Base-by-base conservation (phyloP, 2,329 filamentous ascomycete genomes). In the Aciculosporium take region DNA sequence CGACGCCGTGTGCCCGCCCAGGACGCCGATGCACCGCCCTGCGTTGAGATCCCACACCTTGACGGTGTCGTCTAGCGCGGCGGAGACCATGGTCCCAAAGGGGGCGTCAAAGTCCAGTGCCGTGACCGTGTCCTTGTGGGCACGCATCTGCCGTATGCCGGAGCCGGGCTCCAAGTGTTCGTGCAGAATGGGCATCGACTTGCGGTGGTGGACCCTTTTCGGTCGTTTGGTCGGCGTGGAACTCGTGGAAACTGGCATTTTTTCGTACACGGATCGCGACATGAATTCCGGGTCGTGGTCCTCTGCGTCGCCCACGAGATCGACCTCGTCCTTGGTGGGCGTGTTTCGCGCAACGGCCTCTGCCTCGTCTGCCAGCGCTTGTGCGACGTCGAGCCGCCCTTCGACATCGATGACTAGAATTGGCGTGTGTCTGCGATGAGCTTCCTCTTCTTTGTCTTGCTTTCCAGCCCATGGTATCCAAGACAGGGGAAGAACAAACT, bases 201-300 rank as follows among this genome's bases (percentile, higher is more conserved):
- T 86, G 46, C 81, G 74, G 42, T 81, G 72, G 46, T 73, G 71
- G 30, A 71, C 74, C 50, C 69, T 70, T 51, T 68, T 70, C 13
- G 62, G 49, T 54, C 68, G 71, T 37, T 57, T 55, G 7, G 69
- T 57, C 1, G 72, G 66, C 2, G 71, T 68, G 51, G 62, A 69
- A 18, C 59, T 58, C 23, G 64, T 56, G 8, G 73, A 66, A 8
- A 65, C 63, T 1, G 88, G 85, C 7, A 98, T 66, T 62, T 95
- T 95, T 51, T 93, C 84, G 59, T 96, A 98, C 51, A 98, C 85
- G 10, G 88, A 95, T 60, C 95, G 86, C 3, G 91, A 95, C 91
- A 96, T 96, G 66, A 96, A 98, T 1, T 69, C 72, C 20, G 56
- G 48, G 25, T 62, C 60, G 31, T 69, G 63, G 28, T 71, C 66